phyloP scores from a whole-genome alignment of 192 early-diverging fungal genomes.

The Gigaspora rosea region DNA sequence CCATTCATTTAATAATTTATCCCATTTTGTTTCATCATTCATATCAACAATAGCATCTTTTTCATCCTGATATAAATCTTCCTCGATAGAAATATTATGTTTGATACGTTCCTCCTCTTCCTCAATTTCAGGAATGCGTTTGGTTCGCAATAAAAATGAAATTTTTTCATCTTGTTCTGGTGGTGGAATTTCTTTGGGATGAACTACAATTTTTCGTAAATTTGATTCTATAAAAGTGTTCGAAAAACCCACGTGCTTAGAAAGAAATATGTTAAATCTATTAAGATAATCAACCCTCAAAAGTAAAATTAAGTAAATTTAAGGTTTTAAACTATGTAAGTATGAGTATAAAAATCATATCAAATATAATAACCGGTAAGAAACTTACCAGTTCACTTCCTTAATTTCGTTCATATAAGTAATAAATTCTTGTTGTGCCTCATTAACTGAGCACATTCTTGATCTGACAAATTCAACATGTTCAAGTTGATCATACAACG shows the following conservation, averaged over 20 bases:
- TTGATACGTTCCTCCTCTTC: slow-evolving; percentile 10
- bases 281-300: slow-evolving; percentile 16
- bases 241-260: slow-evolving; percentile 25
- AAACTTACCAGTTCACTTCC: not conserved
- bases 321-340: not conserved
- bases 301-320: not conserved
- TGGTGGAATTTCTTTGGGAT: slow-evolving; percentile 21
- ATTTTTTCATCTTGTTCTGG: slow-evolving; percentile 10
- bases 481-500: slow-evolving; percentile 9
- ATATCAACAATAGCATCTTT: slow-evolving; percentile 1
- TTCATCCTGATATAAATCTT: slow-evolving; percentile 9
- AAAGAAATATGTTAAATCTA: slow-evolving; percentile 17
- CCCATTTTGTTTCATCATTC: slow-evolving; percentile 26
- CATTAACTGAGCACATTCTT: slow-evolving; percentile 8
- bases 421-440: slow-evolving; percentile 8
- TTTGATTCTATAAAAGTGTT: slow-evolving; percentile 22
- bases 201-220: slow-evolving; percentile 7
- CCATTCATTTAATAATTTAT: slow-evolving; percentile 26
- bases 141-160: slow-evolving; percentile 17
- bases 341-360: not conserved
- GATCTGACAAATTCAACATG: slow-evolving; percentile 24
- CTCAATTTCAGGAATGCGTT: slow-evolving; percentile 26
- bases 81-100: not conserved
- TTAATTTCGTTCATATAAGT: not conserved
- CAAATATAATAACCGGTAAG: not conserved